Base-by-base conservation (phyloP, 805 yeast genomes). In the Sungouiozyma intestinalis region DNA sequence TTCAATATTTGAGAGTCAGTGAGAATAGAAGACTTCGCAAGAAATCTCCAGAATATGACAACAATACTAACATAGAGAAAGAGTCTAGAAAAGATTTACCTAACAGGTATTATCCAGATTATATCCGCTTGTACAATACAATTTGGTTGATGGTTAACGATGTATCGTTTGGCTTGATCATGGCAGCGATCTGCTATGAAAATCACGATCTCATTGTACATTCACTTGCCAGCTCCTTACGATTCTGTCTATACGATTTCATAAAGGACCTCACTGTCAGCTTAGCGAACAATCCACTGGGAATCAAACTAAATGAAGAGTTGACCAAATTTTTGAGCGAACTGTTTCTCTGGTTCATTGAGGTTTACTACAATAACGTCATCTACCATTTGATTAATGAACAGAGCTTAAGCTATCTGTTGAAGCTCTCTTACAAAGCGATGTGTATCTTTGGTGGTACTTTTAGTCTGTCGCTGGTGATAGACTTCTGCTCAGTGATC, bases 281-380 rank as follows among this genome's bases (percentile, higher is more conserved):
- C 88, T 68, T 92, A 32, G 85, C 87, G 68, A 73, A 78, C 46
- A 83, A 88, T 53, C 98, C 98, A 0, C 95, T 90, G 14, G 98
- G 98, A 3, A 78, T 92, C 52, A 92, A 92, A 55, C 72, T 92
- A 40, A 92, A 92, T 59, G 80, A 77, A 45, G 96, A 87, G 53
- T 68, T 92, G 16, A 85, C 96, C 0, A 71, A 68, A 14, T 94
- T 92, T 54, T 71, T 90, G 57, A 95, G 95, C 31, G 94, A 86
- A 44, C 63, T 92, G 38, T 81, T 85, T 50, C 57, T 83, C 8
- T 90, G 97, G 96, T 82, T 87, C 11, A 69, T 88, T 20, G 75
- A 75, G 36, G 75, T 81, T 46, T 85, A 95, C 81, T 55, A 58
- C 39, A 17, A 45, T 4, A 34, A 48, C 1, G 46, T 64, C 21